Conservation (phyloP, 1,284 basidiomycete genomes). For the Quambalaria eucalypti region DNA sequence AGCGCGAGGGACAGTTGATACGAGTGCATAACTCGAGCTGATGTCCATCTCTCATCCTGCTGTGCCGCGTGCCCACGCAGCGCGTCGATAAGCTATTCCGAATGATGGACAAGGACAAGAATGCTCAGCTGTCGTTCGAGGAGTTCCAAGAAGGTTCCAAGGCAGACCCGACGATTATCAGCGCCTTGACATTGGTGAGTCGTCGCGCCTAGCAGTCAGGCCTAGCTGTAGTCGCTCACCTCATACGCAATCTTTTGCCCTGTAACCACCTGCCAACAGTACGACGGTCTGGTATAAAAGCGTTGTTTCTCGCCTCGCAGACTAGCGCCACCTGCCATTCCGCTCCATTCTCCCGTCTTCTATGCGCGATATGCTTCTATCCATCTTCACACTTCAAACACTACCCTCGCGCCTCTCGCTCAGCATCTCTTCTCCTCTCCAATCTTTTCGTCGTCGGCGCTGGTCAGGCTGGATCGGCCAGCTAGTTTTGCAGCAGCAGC, state of each 20-base stretch:
- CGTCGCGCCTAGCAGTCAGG: neutral
- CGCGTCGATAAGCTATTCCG: conserved; percentile 46
- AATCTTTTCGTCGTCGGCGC: too few species aligned
- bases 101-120: conserved; percentile 46
- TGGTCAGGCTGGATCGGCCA: too few species aligned
- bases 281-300: neutral
- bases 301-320: too few species aligned
- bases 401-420: too few species aligned
- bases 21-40: neutral
- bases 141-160: conserved; percentile 47
- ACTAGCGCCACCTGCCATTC: too few species aligned
- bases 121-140: conserved; percentile 45
- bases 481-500: too few species aligned
- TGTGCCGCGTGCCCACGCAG: neutral
- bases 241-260: neutral
- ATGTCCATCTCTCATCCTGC: neutral
- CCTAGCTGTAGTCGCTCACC: neutral
- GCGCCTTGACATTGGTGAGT: conserved; percentile 1
- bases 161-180: conserved; percentile 64
- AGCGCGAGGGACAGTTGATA: neutral
- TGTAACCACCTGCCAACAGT: neutral
- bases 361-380: too few species aligned
- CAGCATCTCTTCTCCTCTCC: too few species aligned
- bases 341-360: too few species aligned
- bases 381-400: too few species aligned